phyloP scores from a whole-genome alignment of 192 early-diverging fungal genomes.

The Entomortierella beljakovae region DNA sequence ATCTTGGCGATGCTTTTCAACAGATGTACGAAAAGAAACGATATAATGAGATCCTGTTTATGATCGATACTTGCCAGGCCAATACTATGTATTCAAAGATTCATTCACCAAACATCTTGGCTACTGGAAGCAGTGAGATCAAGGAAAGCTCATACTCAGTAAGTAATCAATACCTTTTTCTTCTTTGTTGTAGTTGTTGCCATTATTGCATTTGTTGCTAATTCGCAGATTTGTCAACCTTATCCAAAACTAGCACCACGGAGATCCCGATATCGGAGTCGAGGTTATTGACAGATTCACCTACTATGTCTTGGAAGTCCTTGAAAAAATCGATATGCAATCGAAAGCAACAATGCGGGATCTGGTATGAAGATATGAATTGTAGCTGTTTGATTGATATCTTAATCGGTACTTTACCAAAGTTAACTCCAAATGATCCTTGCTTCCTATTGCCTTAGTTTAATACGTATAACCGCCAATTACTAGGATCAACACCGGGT shows the following conservation, averaged over 20 bases:
- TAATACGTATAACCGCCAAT: slow-evolving; percentile 77
- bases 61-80: slow-evolving; percentile 99
- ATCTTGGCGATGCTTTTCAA: slow-evolving; percentile 95
- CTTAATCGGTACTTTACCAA: background rate
- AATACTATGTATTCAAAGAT: slow-evolving; percentile 96
- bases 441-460: slow-evolving; percentile 63
- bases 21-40: slow-evolving; percentile 98
- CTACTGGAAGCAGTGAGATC: slow-evolving; percentile 86
- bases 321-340: slow-evolving; percentile 87
- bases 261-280: slow-evolving; percentile 94
- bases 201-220: too few relatives aligned
- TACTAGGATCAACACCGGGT: slow-evolving; percentile 87
- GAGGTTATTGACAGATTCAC: slow-evolving; percentile 99
- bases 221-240: background rate
- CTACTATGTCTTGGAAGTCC: slow-evolving; percentile 93
- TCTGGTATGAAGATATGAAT: slow-evolving; percentile 60
- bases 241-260: slow-evolving; percentile 68
- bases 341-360: slow-evolving; percentile 80
- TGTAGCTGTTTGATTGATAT: background rate
- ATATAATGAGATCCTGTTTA: slow-evolving; percentile 99
- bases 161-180: slow-evolving; percentile 6
- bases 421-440: background rate
- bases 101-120: slow-evolving; percentile 92
- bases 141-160: slow-evolving; percentile 95
- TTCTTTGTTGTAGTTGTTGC: too few relatives aligned